phyloP scores from a whole-genome alignment of 1,139 yeast genomes.

The Zygosaccharomyces pseudobailii region DNA sequence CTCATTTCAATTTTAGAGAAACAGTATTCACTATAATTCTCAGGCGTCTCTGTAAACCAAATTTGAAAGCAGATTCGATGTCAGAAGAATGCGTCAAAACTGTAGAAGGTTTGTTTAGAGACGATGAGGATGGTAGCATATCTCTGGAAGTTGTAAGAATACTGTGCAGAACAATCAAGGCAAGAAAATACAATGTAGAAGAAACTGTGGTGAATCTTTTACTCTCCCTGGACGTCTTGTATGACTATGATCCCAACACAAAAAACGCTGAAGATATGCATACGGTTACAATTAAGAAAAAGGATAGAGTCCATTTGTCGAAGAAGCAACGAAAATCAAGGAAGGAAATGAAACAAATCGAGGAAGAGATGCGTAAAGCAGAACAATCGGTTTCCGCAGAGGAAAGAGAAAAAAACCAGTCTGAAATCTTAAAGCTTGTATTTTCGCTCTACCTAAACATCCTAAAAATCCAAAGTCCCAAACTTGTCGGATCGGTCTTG shows the following conservation, averaged over 20 bases:
- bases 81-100: constrained; percentile 61
- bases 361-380: constrained; percentile 82
- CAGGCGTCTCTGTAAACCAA: constrained; percentile 57
- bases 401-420: constrained; percentile 80
- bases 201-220: constrained; percentile 75
- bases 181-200: constrained; percentile 74
- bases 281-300: constrained; percentile 59
- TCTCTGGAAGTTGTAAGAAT: constrained; percentile 68
- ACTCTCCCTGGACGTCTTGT: constrained; percentile 65
- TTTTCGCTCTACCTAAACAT: constrained; percentile 74
- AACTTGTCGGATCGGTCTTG: constrained; percentile 78
- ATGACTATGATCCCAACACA: constrained; percentile 73
- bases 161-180: constrained; percentile 64
- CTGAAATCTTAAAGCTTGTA: constrained; percentile 71
- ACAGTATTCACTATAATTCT: constrained; percentile 66
- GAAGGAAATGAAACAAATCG: constrained; percentile 81
- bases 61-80: constrained; percentile 42
- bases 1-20: constrained; percentile 74
- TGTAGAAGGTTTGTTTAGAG: constrained; percentile 64
- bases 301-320: constrained; percentile 82
- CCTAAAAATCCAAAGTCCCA: constrained; percentile 56
- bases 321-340: constrained; percentile 84
- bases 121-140: constrained; percentile 71
- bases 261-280: constrained; percentile 40
- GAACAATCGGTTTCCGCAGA: constrained; percentile 83